phyloP scores from a whole-genome alignment of 108 stramenopile species.

The Mayamaea pseudoterrestris region DNA sequence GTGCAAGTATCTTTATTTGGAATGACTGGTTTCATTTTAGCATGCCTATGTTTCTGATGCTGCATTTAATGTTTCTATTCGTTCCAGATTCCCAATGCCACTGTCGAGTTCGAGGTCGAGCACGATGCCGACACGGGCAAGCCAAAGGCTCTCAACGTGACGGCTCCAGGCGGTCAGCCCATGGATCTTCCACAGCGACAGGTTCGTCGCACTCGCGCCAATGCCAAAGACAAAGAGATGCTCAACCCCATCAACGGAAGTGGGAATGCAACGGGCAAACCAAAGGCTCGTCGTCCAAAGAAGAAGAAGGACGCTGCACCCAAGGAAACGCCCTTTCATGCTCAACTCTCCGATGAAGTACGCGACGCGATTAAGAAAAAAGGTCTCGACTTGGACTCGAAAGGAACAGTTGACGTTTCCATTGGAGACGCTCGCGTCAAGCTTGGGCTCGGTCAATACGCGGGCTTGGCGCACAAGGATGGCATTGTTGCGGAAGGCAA shows the following conservation, averaged over 20 bases:
- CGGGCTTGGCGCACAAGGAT: conserved; percentile 41
- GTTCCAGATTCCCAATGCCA: conserved; percentile 40
- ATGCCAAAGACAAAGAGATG: neutral
- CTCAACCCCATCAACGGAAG: neutral
- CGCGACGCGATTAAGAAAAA: neutral
- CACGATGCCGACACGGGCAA: conserved; percentile 59
- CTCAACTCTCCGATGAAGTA: conserved; percentile 1
- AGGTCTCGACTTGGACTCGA: conserved; percentile 1
- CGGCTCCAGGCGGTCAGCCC: conserved; percentile 48
- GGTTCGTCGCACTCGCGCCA: neutral
- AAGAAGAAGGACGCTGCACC: conserved; percentile 1
- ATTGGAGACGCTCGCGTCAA: conserved; percentile 4
- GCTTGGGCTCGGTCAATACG: conserved; percentile 20
- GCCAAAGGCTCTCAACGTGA: conserved; percentile 56
- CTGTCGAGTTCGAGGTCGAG: conserved; percentile 56
- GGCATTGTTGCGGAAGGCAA: conserved; percentile 59
- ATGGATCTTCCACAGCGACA: conserved; percentile 2
- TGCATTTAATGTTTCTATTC: neutral
- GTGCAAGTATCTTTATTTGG: conserved; percentile 6
- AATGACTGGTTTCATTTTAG: neutral
- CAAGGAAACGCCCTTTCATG: conserved; percentile 6
- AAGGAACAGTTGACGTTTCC: conserved; percentile 5
- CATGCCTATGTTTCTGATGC: no score
- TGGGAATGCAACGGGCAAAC: neutral
- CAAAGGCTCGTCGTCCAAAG: neutral